phyloP scores from a whole-genome alignment of 2,329 filamentous ascomycete genomes.

The Chaetomium sp. region DNA sequence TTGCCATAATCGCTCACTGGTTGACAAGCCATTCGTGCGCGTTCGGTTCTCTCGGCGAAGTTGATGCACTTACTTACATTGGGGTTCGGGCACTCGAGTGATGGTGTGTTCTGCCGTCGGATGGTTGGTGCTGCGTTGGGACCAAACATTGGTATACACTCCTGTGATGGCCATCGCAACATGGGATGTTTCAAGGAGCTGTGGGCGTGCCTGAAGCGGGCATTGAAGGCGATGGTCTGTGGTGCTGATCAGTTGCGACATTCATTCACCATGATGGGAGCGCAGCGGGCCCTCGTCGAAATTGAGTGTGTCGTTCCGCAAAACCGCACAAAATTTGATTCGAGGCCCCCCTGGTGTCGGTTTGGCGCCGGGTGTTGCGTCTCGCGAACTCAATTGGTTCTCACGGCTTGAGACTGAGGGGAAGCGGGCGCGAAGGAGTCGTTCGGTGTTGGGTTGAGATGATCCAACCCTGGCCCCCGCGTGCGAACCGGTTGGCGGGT shows the following conservation, averaged over 20 bases:
- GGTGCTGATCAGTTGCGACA: neutral
- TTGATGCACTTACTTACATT: no score
- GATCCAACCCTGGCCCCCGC: neutral
- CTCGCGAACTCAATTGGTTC: neutral
- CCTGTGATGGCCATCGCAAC: neutral
- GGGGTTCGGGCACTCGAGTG: no score
- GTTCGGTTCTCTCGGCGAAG: no score
- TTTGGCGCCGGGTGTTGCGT: slow-evolving; percentile 4
- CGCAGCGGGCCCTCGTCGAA: no score
- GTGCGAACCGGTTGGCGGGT: slow-evolving; percentile 4
- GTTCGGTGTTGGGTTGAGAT: neutral
- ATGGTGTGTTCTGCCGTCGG: no score
- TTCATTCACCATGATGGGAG: no score
- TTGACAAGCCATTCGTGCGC: no score
- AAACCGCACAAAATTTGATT: neutral
- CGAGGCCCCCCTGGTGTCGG: neutral
- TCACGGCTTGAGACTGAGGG: neutral
- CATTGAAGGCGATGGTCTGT: neutral
- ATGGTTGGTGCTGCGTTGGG: no score
- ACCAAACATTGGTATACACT: no score
- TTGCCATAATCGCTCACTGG: no score
- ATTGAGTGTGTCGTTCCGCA: no score
- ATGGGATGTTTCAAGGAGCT: neutral
- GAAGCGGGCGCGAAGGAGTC: neutral
- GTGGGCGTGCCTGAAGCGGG: neutral